These are phyloP conservation scores for Clarireedia hainanense DNA, from an alignment of 2,329 filamentous ascomycete species.

Conservation along the genomic window DNA sequence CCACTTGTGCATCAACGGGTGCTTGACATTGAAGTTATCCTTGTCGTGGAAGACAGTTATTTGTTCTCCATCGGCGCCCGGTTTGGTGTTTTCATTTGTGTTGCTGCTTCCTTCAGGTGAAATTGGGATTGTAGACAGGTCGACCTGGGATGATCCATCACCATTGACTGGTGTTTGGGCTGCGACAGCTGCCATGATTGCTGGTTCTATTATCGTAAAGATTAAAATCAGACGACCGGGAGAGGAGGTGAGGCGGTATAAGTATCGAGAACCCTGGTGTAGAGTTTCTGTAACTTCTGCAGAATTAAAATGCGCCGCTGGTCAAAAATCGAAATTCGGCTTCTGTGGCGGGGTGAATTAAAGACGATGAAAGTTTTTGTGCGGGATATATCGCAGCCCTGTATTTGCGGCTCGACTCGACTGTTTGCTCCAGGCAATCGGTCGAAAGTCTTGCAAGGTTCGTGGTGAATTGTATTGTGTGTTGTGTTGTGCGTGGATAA, in stretches of 20 bases:
- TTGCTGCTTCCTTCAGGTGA: slow-evolving; percentile 55
- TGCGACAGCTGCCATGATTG: slow-evolving; percentile 24
- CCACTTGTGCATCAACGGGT: slow-evolving; percentile 95
- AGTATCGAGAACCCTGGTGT: too few relatives aligned
- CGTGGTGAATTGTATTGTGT: background rate
- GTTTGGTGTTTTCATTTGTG: slow-evolving; percentile 36
- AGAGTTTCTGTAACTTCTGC: slow-evolving; percentile 2
- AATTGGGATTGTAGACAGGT: slow-evolving; percentile 61
- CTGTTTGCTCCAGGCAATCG: slow-evolving; percentile 7
- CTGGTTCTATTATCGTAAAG: background rate
- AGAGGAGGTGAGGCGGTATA: slow-evolving; percentile 2
- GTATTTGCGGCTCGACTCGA: too few relatives aligned
- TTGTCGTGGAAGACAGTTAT: slow-evolving; percentile 97
- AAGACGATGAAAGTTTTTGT: background rate
- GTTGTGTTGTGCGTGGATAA: background rate
- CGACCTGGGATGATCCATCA: slow-evolving; percentile 43
- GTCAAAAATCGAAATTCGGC: slow-evolving; percentile 6
- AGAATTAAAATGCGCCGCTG: slow-evolving; percentile 3
- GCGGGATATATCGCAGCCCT: background rate
- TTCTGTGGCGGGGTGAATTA: slow-evolving; percentile 3
- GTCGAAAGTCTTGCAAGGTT: background rate
- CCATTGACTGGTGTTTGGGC: slow-evolving; percentile 15
- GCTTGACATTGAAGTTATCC: slow-evolving; percentile 99
- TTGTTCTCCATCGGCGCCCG: slow-evolving; percentile 47
- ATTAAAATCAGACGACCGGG: background rate